Base-by-base conservation (phyloP, 1,139 yeast genomes). In the Candida glucosophila region DNA sequence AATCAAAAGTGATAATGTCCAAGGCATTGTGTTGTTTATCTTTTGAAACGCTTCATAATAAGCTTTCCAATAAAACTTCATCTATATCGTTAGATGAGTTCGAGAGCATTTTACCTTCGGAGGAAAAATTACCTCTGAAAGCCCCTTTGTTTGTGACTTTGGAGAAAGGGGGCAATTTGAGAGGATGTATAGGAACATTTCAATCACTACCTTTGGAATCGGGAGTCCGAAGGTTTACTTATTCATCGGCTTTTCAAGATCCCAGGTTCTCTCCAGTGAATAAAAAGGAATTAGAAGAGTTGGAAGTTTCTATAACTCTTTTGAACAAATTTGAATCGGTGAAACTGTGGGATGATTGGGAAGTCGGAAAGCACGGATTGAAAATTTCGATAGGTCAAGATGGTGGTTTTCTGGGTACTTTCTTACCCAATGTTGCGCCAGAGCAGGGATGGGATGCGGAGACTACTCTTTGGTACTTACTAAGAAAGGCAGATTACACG, bases 131-230 rank as follows among this genome's bases (percentile, higher is more conserved):
- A 23, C 93, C 96, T 0, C 10, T 30, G 3, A 33, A 40, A n/a
- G 64, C 69, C 2, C 70, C 72, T 1, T 52, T 90, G 19, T 90
- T 90, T 53, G 78, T 90, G 17, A 88, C 97, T 1, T 90, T 95
- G 95, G 75, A 78, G 45, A 70, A 67, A 24, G 40, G 55, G 24
- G 50, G 63, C 29, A 55, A 60, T 11, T 58, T 90, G 25, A 62
- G 97, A 27, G 98, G 98, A 0, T 90, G 98, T 45, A 90, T 90
- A 30, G 98, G 98, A 1, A 88, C 95, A 0, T 88, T 90, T 46
- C 51, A 55, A 19, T 43, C 52, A 10, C 40, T 53, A 23, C 47
- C 49, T 3, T 42, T 82, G 6, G 75, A 66, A 15, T 30, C 45
- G 1, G 95, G 93, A 0, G 67, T 86, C 2, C 47, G 55, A 14